These are phyloP conservation scores for Plantago ovata DNA, from an alignment of 257 asterid genomes.

Conservation along the genomic window DNA sequence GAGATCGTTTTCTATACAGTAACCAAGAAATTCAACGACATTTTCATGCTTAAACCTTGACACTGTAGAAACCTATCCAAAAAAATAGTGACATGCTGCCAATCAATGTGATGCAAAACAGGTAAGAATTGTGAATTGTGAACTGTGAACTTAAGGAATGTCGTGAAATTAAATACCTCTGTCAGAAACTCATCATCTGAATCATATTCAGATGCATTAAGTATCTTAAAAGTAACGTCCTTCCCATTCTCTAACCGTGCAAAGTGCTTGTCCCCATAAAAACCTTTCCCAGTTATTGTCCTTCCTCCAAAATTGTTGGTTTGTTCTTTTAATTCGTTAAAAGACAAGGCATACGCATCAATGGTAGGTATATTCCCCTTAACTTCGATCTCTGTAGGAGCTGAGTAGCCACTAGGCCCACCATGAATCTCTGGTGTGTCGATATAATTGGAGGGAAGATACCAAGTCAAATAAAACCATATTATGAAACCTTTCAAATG, in stretches of 20 bases:
- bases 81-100: constrained; percentile 6
- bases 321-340: constrained; percentile 76
- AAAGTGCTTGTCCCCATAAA: constrained; percentile 74
- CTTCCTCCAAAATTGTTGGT: constrained; percentile 22
- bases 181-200: constrained; percentile 72
- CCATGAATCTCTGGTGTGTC: too few species aligned
- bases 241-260: constrained; percentile 61
- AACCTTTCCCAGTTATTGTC: constrained; percentile 81
- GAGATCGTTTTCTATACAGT: too few species aligned
- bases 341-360: constrained; percentile 12
- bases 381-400: too few species aligned
- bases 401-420: too few species aligned
- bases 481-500: too few species aligned
- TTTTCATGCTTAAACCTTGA: constrained; percentile 86
- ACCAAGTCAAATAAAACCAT: too few species aligned
- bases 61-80: constrained; percentile 73
- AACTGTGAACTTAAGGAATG: constrained; percentile 6
- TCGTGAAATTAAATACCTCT: constrained; percentile 49
- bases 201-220: constrained; percentile 85
- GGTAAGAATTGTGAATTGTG: not conserved
- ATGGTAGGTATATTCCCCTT: too few species aligned
- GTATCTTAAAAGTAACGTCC: constrained; percentile 86
- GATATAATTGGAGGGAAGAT: too few species aligned
- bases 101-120: constrained; percentile 13
- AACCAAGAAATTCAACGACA: constrained; percentile 61